Evolutionary conservation across 805 yeast genomes (phyloP), one percentile per base, ranked within the genome.

Genomic region (Ogataea neopini): DNA sequence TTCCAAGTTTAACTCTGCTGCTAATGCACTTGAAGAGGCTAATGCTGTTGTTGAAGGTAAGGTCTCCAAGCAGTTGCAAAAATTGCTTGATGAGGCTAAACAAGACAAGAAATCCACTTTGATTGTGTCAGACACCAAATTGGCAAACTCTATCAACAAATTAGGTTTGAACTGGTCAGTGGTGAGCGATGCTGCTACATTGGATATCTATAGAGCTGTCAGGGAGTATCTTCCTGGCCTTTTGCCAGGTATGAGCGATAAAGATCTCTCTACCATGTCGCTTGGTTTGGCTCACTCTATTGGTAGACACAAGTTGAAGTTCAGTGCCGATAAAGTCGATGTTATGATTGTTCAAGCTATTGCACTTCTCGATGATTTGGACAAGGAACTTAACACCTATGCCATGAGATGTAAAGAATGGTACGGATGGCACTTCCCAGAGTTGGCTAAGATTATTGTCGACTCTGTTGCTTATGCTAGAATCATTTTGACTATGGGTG

Each of bases 361-460:
- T 72, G 97, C 98, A 17, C 77, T 94, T 58, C 80, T 94, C 64
- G 99, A 94, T 64, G 97, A 94, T 66, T 80, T 94, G 62, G 99
- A 94, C 76, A 94, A 94, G 75, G 99, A 94, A 72, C 80, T 94
- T 62, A 94, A 94, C 76, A 94, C 97, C 44, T 94, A 92, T 63
- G 96, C 98, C 58, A 94, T 94, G 99, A 84, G 99, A 76, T 83
- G 92, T 74, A 94, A 92, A 76, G 99, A 94, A 75, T 94, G 99
- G 99, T 94, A 94, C 74, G 99, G 99, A 57, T 94, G 99, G 99
- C 99, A 94, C 73, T 94, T 94, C 84, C 99, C 99, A 33, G 99
- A 94, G 73, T 82, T 94, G 82, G 97, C 97, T 63, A 94, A 94
- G 80, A 89, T 92, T 69, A 87, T 94, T 61, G 83, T 86, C 58